A percentile compares a stretch with the other conserved stretches of the same genome.
Conservation (phyloP, 176 grass and related monocot genomes). For the Juncus effusus region DNA sequence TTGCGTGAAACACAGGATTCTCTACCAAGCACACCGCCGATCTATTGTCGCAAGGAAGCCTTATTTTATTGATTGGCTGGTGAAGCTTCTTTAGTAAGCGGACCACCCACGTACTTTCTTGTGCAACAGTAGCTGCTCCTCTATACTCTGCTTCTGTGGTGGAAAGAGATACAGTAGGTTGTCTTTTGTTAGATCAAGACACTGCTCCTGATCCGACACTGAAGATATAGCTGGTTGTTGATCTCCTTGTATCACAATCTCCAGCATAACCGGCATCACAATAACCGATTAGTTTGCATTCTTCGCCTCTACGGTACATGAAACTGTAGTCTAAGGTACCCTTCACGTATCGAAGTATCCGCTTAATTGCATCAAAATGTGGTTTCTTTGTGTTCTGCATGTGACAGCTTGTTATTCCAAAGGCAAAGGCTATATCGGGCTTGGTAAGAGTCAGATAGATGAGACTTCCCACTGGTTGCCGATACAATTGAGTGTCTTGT, state of each 20-base stretch:
- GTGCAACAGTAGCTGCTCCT: neutral
- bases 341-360: too few relatives aligned
- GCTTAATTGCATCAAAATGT: constrained; percentile 7
- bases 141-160: too few relatives aligned
- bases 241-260: too few relatives aligned
- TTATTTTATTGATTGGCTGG: neutral
- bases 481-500: constrained; percentile 2
- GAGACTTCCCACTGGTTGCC: neutral
- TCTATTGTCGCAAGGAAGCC: constrained; percentile 6
- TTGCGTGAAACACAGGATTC: too few relatives aligned
- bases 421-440: neutral
- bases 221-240: neutral
- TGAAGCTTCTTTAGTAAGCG: neutral
- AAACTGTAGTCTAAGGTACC: neutral
- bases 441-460: too few relatives aligned
- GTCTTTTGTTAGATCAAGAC: too few relatives aligned
- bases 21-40: too few relatives aligned
- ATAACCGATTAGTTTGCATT: too few relatives aligned
- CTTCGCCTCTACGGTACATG: neutral
- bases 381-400: constrained; percentile 23
- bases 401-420: constrained; percentile 3
- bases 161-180: too few relatives aligned
- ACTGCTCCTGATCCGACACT: neutral
- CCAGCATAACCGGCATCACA: too few relatives aligned
- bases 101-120: constrained; percentile 14